These are phyloP conservation scores for Mantamonas sphyraenae DNA, from an alignment of 78 protist genomes.

Conservation along the genomic window DNA sequence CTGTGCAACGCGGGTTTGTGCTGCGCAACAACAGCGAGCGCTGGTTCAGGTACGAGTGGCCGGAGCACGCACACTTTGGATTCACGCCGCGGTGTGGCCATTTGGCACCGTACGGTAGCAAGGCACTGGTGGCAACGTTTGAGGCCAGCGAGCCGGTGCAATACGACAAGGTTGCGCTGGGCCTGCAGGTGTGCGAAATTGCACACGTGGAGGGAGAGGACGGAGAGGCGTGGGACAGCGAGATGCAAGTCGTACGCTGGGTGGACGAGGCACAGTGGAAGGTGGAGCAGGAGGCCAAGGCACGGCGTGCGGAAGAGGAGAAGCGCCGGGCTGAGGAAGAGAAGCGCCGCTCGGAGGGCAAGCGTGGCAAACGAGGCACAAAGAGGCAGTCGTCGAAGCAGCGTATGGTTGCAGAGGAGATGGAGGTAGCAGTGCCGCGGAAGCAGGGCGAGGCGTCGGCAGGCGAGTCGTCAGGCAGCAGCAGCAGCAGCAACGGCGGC, in stretches of 20 bases:
- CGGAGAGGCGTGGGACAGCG: background rate
- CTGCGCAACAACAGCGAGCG: constrained; percentile 10
- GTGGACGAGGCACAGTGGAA: too few species aligned
- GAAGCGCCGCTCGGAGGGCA: constrained; percentile 31
- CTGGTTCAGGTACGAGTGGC: constrained; percentile 24
- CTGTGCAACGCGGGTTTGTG: constrained; percentile 18
- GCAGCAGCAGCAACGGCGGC: background rate
- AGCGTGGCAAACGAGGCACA: constrained; percentile 5
- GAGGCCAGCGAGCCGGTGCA: background rate
- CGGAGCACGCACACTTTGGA: background rate
- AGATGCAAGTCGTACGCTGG: too few species aligned
- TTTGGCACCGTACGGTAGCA: background rate
- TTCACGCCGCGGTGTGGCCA: constrained; percentile 35
- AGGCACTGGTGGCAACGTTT: background rate
- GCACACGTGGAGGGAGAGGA: background rate
- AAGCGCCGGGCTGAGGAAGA: too few species aligned
- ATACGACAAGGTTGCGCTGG: background rate
- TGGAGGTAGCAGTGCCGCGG: too few species aligned
- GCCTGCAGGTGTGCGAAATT: background rate
- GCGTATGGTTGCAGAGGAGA: too few species aligned
- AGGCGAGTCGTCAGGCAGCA: too few species aligned
- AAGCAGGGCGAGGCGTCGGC: constrained; percentile 2
- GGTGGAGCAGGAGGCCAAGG: too few species aligned
- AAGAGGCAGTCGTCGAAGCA: constrained; percentile 8
- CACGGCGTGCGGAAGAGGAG: too few species aligned